Evolutionary conservation across 371 early-diverging fungal genomes (phyloP).

Genomic region (Syncephalastrum contaminatum): DNA sequence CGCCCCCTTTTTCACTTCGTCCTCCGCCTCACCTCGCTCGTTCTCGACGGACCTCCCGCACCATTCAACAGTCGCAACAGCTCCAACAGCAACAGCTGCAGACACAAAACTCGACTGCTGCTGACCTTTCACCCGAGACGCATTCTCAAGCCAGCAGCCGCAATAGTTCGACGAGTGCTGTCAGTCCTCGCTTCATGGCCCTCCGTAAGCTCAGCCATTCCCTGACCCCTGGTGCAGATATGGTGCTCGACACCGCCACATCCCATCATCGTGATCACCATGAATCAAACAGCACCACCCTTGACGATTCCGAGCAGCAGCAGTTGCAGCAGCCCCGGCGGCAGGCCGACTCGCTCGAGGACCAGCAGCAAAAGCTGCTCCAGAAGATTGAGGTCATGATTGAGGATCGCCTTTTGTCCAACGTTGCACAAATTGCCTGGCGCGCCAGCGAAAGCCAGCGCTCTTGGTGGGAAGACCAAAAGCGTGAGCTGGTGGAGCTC

Average conservation of each 20-base stretch:
- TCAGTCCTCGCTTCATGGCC: conserved; percentile 47
- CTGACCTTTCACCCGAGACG: not conserved
- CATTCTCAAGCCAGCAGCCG: conserved; percentile 9
- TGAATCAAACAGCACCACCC: too few species aligned
- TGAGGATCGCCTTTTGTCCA: conserved; percentile 20
- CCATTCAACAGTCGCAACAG: conserved; percentile 10
- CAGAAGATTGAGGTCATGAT: conserved; percentile 25
- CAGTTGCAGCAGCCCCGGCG: too few species aligned
- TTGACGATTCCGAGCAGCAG: too few species aligned
- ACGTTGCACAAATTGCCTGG: conserved; percentile 33
- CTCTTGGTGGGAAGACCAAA: conserved; percentile 42
- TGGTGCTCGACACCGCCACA: not conserved
- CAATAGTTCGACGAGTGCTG: conserved; percentile 33
- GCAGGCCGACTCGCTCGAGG: not conserved
- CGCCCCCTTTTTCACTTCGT: conserved; percentile 27
- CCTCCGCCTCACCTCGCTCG: conserved; percentile 40
- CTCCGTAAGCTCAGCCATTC: conserved; percentile 32
- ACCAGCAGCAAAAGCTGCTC: conserved; percentile 17
- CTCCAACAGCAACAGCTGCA: conserved; percentile 6
- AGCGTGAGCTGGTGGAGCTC: conserved; percentile 33
- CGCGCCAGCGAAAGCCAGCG: conserved; percentile 33
- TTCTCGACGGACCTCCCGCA: conserved; percentile 27
- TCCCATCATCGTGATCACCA: too few species aligned
- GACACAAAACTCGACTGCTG: not conserved
- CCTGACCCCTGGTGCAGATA: conserved; percentile 17